Conservation (phyloP, 192 early-diverging fungal species). For the Allomyces javanicus region DNA sequence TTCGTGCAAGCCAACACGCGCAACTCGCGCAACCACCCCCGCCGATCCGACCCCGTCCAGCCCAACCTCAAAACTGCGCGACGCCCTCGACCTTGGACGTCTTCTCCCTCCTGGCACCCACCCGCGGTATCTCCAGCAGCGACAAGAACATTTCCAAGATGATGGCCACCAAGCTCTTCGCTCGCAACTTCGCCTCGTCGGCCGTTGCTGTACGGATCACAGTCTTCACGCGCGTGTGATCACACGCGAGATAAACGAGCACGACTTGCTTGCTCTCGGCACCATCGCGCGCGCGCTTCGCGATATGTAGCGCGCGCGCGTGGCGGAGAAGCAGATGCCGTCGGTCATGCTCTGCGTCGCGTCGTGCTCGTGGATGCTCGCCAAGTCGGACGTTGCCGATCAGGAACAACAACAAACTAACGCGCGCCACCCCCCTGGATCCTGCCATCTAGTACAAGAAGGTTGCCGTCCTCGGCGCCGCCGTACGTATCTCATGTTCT, state of each 20-base stretch:
- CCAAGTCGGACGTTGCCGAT: too few species aligned
- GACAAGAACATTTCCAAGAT: neutral
- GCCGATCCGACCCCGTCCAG: too few species aligned
- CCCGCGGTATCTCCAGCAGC: neutral
- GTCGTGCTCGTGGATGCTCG: too few species aligned
- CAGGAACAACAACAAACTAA: too few species aligned
- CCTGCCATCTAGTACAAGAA: neutral
- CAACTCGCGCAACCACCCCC: too few species aligned
- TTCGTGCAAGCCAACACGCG: too few species aligned
- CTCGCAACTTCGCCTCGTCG: neutral
- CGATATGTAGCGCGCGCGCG: too few species aligned
- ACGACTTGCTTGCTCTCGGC: neutral
- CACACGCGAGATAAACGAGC: neutral
- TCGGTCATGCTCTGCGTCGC: too few species aligned
- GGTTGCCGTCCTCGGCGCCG: neutral
- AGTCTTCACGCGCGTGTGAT: neutral
- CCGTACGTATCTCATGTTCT: neutral
- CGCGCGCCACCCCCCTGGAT: too few species aligned
- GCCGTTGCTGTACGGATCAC: neutral
- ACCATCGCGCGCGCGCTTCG: neutral
- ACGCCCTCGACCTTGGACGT: neutral
- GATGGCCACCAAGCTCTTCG: neutral
- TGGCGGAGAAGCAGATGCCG: too few species aligned
- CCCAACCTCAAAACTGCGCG: neutral
- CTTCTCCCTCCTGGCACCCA: neutral